Evolutionary conservation across 805 yeast genomes (phyloP).

Genomic region (Blastobotrys attinorum): DNA sequence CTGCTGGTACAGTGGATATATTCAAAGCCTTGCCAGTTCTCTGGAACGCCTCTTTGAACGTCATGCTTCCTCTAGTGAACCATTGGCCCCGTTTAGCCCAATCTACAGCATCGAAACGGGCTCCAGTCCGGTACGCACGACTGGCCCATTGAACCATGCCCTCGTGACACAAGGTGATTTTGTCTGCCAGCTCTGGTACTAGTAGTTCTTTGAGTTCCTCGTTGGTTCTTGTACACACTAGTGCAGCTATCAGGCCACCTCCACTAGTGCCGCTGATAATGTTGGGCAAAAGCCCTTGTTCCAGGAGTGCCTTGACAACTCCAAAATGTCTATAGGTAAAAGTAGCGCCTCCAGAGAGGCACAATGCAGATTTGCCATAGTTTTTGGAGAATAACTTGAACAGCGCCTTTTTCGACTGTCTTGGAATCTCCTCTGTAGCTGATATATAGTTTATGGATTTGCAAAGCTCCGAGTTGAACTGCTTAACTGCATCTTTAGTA

Average conservation of each 20-base stretch:
- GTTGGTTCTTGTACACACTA: slow-evolving; percentile 61
- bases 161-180: slow-evolving; percentile 64
- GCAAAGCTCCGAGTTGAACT: slow-evolving; percentile 47
- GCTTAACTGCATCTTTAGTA: slow-evolving; percentile 52
- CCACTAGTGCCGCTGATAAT: slow-evolving; percentile 76
- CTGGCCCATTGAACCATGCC: slow-evolving; percentile 51
- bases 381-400: slow-evolving; percentile 54
- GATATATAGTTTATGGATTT: slow-evolving; percentile 39
- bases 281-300: slow-evolving; percentile 56
- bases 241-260: slow-evolving; percentile 70
- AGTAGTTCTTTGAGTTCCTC: slow-evolving; percentile 52
- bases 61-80: slow-evolving; percentile 66
- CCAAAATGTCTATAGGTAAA: slow-evolving; percentile 77
- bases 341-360: slow-evolving; percentile 73
- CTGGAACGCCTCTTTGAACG: slow-evolving; percentile 62
- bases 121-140: slow-evolving; percentile 68
- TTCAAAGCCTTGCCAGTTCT: slow-evolving; percentile 65
- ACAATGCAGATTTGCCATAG: slow-evolving; percentile 64
- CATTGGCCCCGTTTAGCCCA: slow-evolving; percentile 66
- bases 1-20: slow-evolving; percentile 73
- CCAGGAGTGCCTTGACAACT: slow-evolving; percentile 60
- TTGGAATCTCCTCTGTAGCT: slow-evolving; percentile 32
- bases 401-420: slow-evolving; percentile 39
- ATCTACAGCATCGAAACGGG: slow-evolving; percentile 63
- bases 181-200: slow-evolving; percentile 52